Base-by-base conservation (phyloP, 2,329 filamentous ascomycete genomes). In the Arthrobotrys sinensis region DNA sequence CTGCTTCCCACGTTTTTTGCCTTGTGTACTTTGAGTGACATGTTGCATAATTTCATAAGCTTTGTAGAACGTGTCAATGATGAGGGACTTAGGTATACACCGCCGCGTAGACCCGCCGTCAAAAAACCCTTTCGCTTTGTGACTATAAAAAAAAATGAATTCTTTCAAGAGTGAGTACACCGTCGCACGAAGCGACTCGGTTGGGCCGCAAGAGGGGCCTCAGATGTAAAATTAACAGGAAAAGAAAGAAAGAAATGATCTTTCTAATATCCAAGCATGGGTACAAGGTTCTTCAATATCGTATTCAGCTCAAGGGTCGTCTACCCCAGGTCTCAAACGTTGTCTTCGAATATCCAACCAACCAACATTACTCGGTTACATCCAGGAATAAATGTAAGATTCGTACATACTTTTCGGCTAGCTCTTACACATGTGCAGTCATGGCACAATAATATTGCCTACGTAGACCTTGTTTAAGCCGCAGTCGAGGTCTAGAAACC, bases 1-100 rank as follows among this genome's bases (percentile, higher is more conserved):
- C 55, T 65, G 65, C 28, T 21, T 34, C 40, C 71, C 72, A 76
- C 65, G 65, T 67, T 76, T 68, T 68, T 67, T 43, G 48, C 53
- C 45, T 46, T 48, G 55, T 46, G 10, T 52, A 55, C 34, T 60
- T 55, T 52, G 46, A 24, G 36, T 53, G 19, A 36, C 50, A 60
- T 60, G 14, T 46, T 40, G 50, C 55, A 43, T 60, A 60, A 24
- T 43, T 60, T 60, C 16, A 43, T 60, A 24, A 60, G 36, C 36
- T 19, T 43, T 60, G 55, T 28, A 28, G 16, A 60, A 40, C 36
- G 11, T 60, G 55, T 43, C 36, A 24, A 32, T 7, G 11, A 7
- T 43, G 19, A 40, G 19, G 11, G 7, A 43, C 45, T 8, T 21
- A 21, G 7, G 36, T 21, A 7, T 68, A 36, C 38, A n/a, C 16